Percentiles rank a stretch among this genome's conserved stretches.
Evolutionary conservation across 1,284 basidiomycete genomes (phyloP).

Genomic region (Porogramme epimiltina): DNA sequence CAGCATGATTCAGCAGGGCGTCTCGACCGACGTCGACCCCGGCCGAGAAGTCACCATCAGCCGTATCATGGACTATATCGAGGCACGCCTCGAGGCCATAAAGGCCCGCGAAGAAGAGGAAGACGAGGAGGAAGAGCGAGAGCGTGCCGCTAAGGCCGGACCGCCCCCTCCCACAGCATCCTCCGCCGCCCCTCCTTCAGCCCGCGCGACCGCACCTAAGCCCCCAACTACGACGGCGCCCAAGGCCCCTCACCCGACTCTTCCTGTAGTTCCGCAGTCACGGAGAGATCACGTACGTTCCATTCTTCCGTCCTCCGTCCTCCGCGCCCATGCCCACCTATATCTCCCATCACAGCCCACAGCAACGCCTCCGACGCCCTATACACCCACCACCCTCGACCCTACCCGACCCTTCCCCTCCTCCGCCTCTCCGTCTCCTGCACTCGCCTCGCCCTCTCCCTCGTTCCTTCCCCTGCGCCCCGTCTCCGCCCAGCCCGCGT

Average conservation of each 20-base stretch:
- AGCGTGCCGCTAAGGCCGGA: slow-evolving; percentile 31
- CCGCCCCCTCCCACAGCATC: slow-evolving; percentile 22
- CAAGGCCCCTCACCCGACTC: slow-evolving; percentile 14
- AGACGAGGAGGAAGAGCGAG: slow-evolving; percentile 72
- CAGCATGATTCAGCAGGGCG: slow-evolving; percentile 78
- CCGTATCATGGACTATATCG: slow-evolving; percentile 77
- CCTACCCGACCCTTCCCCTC: slow-evolving; percentile 21
- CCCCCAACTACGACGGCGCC: slow-evolving; percentile 15
- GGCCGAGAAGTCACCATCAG: slow-evolving; percentile 62
- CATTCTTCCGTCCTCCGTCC: slow-evolving; percentile 5
- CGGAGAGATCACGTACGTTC: slow-evolving; percentile 13
- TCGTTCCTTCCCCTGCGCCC: slow-evolving; percentile 27
- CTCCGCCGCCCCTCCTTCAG: slow-evolving; percentile 3
- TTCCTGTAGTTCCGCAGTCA: slow-evolving; percentile 1
- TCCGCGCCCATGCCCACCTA: slow-evolving; percentile 12
- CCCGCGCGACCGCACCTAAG: slow-evolving; percentile 20
- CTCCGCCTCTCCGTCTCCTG: slow-evolving; percentile 1
- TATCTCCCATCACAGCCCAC: slow-evolving; percentile 2
- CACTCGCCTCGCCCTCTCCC: slow-evolving; percentile 34
- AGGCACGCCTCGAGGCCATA: slow-evolving; percentile 63
- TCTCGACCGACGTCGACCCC: slow-evolving; percentile 42
- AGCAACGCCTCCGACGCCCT: slow-evolving; percentile 17
- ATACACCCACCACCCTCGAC: slow-evolving; percentile 30
- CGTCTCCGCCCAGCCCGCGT: slow-evolving; percentile 10
- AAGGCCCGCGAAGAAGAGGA: slow-evolving; percentile 73